phyloP scores from a whole-genome alignment of 306 rosid species.

The Dalbergia oliveri region DNA sequence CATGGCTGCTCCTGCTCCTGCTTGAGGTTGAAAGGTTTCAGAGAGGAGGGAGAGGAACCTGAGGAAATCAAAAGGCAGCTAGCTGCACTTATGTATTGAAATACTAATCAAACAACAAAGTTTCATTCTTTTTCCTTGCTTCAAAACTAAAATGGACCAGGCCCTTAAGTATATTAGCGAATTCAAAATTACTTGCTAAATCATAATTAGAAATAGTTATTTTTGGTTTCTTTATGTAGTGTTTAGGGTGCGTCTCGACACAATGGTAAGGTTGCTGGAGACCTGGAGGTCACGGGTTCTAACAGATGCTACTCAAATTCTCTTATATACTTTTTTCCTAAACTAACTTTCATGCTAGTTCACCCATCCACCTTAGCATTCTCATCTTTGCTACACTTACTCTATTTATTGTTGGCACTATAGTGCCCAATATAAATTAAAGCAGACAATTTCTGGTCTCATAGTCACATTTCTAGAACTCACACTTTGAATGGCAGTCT shows the following conservation, averaged over 20 bases:
- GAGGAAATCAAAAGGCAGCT: neutral
- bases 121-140: too few relatives aligned
- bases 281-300: too few relatives aligned
- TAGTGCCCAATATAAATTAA: constrained; percentile 10
- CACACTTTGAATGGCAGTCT: neutral
- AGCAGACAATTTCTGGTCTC: neutral
- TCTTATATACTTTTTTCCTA: neutral
- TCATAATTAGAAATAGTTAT: too few relatives aligned
- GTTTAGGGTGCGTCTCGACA: too few relatives aligned
- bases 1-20: neutral
- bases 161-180: neutral
- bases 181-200: too few relatives aligned
- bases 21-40: neutral
- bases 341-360: neutral
- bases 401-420: neutral
- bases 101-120: neutral
- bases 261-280: too few relatives aligned
- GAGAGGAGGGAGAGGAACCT: neutral
- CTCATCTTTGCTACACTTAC: neutral
- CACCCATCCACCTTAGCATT: constrained; percentile 28
- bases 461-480: neutral
- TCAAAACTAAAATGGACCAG: too few relatives aligned
- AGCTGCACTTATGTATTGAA: neutral
- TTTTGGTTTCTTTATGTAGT: too few relatives aligned
- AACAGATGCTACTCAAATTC: neutral